Base-by-base conservation (phyloP, 352 stramenopile species). In the Phytopythium delawarense region DNA sequence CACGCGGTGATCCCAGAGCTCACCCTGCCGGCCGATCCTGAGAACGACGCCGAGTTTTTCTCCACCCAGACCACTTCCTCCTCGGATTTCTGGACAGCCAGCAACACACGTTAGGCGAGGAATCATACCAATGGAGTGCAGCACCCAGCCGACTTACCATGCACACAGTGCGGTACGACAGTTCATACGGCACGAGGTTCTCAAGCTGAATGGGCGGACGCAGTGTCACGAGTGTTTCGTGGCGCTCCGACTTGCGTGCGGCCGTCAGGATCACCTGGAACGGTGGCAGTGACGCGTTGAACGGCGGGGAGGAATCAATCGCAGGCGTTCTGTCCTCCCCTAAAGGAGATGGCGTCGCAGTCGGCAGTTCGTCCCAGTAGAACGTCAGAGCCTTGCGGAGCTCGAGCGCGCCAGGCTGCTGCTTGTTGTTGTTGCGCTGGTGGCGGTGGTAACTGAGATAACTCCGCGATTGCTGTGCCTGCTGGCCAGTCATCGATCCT, bases 211-310 rank as follows among this genome's bases (percentile, higher is more conserved):
- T 87, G 18, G 83, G 83, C 12, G 86, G 72, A 11, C 78, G 78
- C 34, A 94, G 67, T 4, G 77, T 81, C 55, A 93, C 84, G 40
- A 81, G 76, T 25, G 81, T 89, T 63, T 93, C 84, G 23, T 89
- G 81, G 28, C 84, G 82, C 51, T 93, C 81, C 0, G 84, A 91
- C 63, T 93, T 93, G 8, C 81, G 74, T 45, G 78, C 68, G 21
- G 73, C 80, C 2, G 84, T 91, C 45, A 93, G 35, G 51, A 93
- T 86, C 25, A 93, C 60, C 74, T 93, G 84, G 44, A 90, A 91
- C 21, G 84, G 81, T 28, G 84, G 79, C 1, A 87, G 46, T 18
- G 80, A 80, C 2, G 88, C 74, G 44, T 60, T 67, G 64, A 87
- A 88, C 12, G 45, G 9, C 12, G 55, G 40, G 1, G 23, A 44